phyloP scores from a whole-genome alignment of 495 filamentous ascomycete species.

The Penicillium crystallinum region DNA sequence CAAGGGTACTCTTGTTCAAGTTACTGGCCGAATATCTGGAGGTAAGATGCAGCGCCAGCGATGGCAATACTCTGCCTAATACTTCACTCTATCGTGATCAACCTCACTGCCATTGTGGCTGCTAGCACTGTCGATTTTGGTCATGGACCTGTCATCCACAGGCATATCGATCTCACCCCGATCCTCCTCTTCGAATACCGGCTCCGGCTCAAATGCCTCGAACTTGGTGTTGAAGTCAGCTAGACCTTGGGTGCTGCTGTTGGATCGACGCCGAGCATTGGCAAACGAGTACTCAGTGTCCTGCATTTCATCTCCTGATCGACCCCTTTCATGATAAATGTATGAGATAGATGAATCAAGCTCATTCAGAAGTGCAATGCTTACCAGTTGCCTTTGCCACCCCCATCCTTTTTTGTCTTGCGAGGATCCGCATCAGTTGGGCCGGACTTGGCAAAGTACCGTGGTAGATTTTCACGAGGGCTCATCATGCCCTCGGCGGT shows the following conservation, averaged over 20 bases:
- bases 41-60: too few species aligned
- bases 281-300: conserved; percentile 73
- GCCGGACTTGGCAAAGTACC: conserved; percentile 87
- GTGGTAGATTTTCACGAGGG: conserved; percentile 69
- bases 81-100: conserved; percentile 12
- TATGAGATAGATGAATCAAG: conserved; percentile 2
- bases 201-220: conserved; percentile 75
- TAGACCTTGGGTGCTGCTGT: conserved; percentile 68
- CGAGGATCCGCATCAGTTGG: conserved; percentile 76
- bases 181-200: conserved; percentile 80
- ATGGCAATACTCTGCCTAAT: not conserved
- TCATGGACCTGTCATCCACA: conserved; percentile 9
- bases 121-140: conserved; percentile 24
- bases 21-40: not conserved
- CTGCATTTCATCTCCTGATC: conserved; percentile 73
- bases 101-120: conserved; percentile 16
- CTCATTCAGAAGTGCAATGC: conserved; percentile 10
- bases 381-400: conserved; percentile 92
- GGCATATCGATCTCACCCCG: conserved; percentile 52
- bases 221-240: conserved; percentile 83
- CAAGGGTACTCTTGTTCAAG: not conserved
- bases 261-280: conserved; percentile 88
- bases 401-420: conserved; percentile 95
- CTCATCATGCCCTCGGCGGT: conserved; percentile 58
- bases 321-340: conserved; percentile 56